Evolutionary conservation across 2,329 filamentous ascomycete species (phyloP).

Genomic region (Diaporthe vaccinii): DNA sequence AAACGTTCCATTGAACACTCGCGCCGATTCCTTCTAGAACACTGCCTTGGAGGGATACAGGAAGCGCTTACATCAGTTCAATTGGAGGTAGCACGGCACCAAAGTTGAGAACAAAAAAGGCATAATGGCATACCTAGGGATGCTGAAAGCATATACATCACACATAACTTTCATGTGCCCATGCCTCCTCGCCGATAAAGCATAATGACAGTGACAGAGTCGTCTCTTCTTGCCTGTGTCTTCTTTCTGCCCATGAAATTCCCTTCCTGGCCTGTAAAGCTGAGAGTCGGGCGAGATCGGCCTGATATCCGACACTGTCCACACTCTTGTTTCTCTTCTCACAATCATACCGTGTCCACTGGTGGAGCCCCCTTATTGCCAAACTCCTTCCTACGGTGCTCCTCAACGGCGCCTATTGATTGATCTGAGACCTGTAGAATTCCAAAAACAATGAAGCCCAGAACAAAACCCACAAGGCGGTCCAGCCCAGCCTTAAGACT

Average conservation of each 20-base stretch:
- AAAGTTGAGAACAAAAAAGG: not conserved
- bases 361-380: constrained; percentile 19
- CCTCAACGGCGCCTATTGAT: not conserved
- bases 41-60: not conserved
- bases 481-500: constrained; percentile 6
- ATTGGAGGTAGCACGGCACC: not conserved
- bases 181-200: constrained; percentile 22
- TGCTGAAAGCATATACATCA: constrained; percentile 23
- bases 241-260: not conserved
- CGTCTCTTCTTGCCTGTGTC: constrained; percentile 6
- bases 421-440: constrained; percentile 33
- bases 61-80: not conserved
- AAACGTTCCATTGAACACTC: constrained; percentile 7
- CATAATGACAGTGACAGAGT: constrained; percentile 25
- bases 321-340: constrained; percentile 2
- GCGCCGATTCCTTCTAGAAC: constrained; percentile 7
- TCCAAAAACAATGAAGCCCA: not conserved
- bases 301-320: constrained; percentile 8
- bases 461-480: constrained; percentile 25
- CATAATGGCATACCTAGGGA: constrained; percentile 33
- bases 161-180: constrained; percentile 11
- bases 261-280: not conserved
- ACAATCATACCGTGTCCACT: constrained; percentile 7
- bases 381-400: constrained; percentile 9
- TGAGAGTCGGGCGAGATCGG: not conserved